Evolutionary conservation across 805 yeast species (phyloP), one percentile per base, ranked within the genome.

Genomic region (Yarrowia sp.): DNA sequence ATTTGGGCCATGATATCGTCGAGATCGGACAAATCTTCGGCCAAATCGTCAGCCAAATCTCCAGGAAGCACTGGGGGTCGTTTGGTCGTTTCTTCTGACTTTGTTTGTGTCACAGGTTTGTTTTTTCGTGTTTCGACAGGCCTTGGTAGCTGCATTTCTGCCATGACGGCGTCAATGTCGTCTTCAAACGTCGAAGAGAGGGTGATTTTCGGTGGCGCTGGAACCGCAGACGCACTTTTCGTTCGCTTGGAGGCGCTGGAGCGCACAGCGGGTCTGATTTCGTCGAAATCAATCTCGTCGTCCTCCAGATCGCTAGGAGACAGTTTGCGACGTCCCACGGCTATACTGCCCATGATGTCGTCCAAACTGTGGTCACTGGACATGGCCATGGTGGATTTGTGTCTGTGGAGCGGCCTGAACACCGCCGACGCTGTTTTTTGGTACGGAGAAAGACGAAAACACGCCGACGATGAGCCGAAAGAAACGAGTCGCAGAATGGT

Each of bases 401-500:
- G 64, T 30, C 6, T 58, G 39, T n/a, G 30, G 4, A 39, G 24
- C 42, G 44, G 46, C 9, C 38, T 12, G 9, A 38, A 19, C 58
- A 52, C 58, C 63, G 63, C n/a, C 63, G 63, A 30, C 63, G 63
- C 38, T 30, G 20, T 55, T 42, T 12, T 40, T 14, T 47, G 6
- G 52, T 30, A 30, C 13, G 8, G 19, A n/a, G 47, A 13, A 47
- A 55, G 24, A 55, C 63, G 60, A 38, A 40, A 33, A 55, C 46
- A 55, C 63, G 63, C 47, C 63, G 63, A 55, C 63, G 63, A 55
- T 42, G 63, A 53, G 19, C 60, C 60, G 42, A 38, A 38, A 36
- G 34, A 38, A 9, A 53, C 42, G 3, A 53, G 44, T 38, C 60
- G 60, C 33, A 53, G 60, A 53, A 53, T 53, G 60, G 60, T 53